A percentile compares a stretch with the other conserved stretches of the same genome.
phyloP scores from a whole-genome alignment of 139 green algal species.

The Chlamydomonas sp. region DNA sequence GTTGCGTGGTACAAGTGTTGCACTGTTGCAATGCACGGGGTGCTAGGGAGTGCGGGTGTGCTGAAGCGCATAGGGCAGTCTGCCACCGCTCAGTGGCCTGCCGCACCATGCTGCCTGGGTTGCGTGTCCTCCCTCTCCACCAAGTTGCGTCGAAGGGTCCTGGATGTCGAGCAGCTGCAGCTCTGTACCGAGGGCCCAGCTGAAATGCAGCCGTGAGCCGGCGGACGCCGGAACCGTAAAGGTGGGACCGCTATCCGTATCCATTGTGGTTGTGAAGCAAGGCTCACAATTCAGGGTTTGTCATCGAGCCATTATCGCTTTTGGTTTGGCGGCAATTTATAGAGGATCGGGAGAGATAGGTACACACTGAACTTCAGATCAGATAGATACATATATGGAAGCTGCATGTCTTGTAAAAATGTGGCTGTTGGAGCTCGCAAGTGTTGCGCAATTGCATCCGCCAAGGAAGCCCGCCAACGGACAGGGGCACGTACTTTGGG shows the following conservation, averaged over 20 bases:
- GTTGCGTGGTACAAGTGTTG: neutral
- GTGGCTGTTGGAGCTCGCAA: too few species aligned
- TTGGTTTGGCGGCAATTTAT: too few species aligned
- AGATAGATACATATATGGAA: too few species aligned
- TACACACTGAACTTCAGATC: too few species aligned
- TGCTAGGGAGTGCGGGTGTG: neutral
- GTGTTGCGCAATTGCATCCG: too few species aligned
- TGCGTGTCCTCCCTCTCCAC: neutral
- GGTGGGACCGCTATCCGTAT: neutral
- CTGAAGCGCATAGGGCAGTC: neutral
- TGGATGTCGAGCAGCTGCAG: constrained; percentile 42
- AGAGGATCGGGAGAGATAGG: too few species aligned
- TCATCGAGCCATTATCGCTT: too few species aligned
- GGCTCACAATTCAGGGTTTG: neutral
- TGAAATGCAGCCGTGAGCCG: constrained; percentile 52
- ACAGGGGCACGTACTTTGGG: too few species aligned
- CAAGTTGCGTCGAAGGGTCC: constrained; percentile 1
- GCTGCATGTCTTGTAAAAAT: too few species aligned
- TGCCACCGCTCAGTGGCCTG: neutral
- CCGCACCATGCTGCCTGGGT: constrained; percentile 25
- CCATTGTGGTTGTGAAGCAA: constrained; percentile 2
- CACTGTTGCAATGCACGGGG: neutral
- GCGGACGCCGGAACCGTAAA: neutral
- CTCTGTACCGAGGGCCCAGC: constrained; percentile 63
- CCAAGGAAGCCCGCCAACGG: too few species aligned